These are phyloP conservation scores for Triticum turgidum DNA, from an alignment of 176 grass and related monocot genomes.

Conservation along the genomic window DNA sequence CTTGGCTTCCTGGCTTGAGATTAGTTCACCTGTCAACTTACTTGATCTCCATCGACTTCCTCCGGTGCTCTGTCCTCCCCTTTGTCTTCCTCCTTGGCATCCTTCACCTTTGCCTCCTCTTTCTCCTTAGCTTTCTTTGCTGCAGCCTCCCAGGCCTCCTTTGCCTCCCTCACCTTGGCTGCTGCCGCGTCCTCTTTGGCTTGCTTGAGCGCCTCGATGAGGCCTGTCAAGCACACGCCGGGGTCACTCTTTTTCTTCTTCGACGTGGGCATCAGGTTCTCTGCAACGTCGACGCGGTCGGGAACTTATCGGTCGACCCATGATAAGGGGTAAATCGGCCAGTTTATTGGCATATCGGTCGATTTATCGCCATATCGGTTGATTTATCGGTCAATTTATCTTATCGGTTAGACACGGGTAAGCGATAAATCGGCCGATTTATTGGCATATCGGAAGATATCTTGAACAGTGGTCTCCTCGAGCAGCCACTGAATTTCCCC, in stretches of 20 bases:
- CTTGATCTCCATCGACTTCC: not conserved
- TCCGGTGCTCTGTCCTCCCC: not conserved
- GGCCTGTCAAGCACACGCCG: not conserved
- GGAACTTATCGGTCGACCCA: too few species aligned
- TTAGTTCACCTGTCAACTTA: not conserved
- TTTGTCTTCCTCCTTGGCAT: not conserved
- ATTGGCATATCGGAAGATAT: too few species aligned
- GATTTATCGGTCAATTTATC: too few species aligned
- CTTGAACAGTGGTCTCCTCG: too few species aligned
- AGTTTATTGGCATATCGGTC: too few species aligned
- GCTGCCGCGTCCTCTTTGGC: not conserved
- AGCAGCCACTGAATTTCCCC: conserved; percentile 23
- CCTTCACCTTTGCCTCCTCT: not conserved
- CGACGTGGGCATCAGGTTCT: not conserved
- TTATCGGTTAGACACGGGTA: too few species aligned
- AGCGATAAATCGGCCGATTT: too few species aligned
- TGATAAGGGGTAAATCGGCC: too few species aligned
- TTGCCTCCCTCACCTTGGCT: not conserved
- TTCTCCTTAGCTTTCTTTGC: not conserved
- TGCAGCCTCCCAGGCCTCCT: too few species aligned
- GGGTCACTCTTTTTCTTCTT: not conserved
- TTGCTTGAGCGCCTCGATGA: not conserved
- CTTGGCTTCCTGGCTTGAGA: too few species aligned
- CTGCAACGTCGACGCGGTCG: conserved; percentile 50
- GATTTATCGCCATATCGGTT: too few species aligned